These are phyloP conservation scores for Dothistroma pini DNA, from an alignment of 2,329 filamentous ascomycete genomes.

Conservation along the genomic window DNA sequence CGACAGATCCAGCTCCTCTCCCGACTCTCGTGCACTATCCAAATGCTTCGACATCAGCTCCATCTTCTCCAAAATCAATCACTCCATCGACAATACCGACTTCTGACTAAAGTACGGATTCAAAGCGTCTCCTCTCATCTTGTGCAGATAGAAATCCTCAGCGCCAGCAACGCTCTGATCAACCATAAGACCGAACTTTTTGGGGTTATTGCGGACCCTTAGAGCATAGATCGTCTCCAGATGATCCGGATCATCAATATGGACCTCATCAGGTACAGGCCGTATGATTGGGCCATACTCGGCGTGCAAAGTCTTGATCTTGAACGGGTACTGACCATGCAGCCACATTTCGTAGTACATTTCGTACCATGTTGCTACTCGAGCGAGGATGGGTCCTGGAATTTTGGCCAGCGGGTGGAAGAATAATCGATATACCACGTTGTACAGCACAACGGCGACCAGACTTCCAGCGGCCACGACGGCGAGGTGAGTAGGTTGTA, in stretches of 20 bases:
- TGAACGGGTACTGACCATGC: constrained; percentile 2
- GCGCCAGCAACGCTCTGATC: constrained; percentile 10
- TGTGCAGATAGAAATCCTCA: constrained; percentile 7
- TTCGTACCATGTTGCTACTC: constrained; percentile 4
- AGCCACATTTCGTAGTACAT: constrained; percentile 7
- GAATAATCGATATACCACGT: constrained; percentile 6
- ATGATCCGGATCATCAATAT: constrained; percentile 35
- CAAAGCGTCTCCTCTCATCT: constrained; percentile 10
- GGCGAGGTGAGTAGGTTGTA: neutral
- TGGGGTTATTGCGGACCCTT: constrained; percentile 4
- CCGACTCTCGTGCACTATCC: neutral
- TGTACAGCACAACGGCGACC: neutral
- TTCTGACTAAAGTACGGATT: constrained; percentile 12
- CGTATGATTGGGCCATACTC: constrained; percentile 35
- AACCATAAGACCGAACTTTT: constrained; percentile 1
- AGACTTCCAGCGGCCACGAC: neutral
- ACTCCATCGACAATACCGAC: constrained; percentile 6
- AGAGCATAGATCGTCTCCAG: constrained; percentile 19
- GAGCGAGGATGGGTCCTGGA: constrained; percentile 3
- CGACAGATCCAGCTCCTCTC: constrained; percentile 27
- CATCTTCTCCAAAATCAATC: constrained; percentile 4
- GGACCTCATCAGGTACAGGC: constrained; percentile 37
- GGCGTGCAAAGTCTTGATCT: constrained; percentile 3
- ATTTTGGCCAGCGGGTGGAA: constrained; percentile 8
- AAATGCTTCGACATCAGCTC: constrained; percentile 6